These are phyloP conservation scores for Populus hybrid DNA, from an alignment of 441 rosid genomes.

Conservation along the genomic window DNA sequence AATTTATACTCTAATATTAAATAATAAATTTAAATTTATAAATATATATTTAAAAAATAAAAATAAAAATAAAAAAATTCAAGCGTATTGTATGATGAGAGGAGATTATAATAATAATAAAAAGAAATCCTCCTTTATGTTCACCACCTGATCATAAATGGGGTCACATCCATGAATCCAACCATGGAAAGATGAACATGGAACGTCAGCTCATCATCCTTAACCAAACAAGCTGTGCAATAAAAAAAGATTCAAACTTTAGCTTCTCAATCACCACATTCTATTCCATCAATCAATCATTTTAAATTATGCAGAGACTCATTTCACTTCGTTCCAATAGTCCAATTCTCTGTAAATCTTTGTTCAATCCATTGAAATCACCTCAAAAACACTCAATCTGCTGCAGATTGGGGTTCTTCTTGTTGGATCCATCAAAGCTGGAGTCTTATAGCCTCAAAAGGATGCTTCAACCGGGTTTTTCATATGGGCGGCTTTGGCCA, in stretches of 20 bases:
- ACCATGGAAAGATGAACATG: background rate
- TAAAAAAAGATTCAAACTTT: background rate
- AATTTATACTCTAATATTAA: no score
- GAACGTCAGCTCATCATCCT: background rate
- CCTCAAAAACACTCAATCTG: background rate
- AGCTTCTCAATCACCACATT: background rate
- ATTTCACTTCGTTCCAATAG: conserved; percentile 27
- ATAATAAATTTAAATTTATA: no score
- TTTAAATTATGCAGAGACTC: conserved; percentile 44
- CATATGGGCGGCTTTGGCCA: conserved; percentile 35
- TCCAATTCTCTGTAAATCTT: conserved; percentile 21
- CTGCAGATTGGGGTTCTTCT: background rate
- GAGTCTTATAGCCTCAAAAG: conserved; percentile 21
- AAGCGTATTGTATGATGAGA: no score
- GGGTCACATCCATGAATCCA: background rate
- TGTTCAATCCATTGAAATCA: background rate
- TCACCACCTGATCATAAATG: no score
- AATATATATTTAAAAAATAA: no score
- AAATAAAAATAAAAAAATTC: no score
- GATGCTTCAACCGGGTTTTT: conserved; percentile 13
- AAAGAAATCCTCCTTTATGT: no score
- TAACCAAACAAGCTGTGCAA: background rate
- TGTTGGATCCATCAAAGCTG: conserved; percentile 23
- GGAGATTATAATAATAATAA: no score
- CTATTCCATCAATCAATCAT: conserved; percentile 10